Evolutionary conservation across 2,329 filamentous ascomycete genomes (phyloP).

Genomic region (Pseudogymnoascus sp.): DNA sequence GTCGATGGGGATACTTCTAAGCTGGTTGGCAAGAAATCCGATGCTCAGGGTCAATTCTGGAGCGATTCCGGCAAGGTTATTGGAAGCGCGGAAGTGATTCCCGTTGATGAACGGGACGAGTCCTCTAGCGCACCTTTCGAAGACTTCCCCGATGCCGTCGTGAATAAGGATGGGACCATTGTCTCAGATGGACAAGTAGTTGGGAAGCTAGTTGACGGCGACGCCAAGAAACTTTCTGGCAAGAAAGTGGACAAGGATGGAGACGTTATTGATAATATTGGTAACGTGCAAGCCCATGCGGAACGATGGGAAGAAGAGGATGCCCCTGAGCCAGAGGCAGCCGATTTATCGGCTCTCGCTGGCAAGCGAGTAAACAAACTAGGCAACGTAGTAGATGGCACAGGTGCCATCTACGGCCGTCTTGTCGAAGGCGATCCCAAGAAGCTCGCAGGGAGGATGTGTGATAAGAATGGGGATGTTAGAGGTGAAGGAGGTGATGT

Average conservation of each 20-base stretch:
- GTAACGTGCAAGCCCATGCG: conserved; percentile 58
- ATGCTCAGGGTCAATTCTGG: conserved; percentile 62
- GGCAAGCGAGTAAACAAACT: conserved; percentile 66
- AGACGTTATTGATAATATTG: conserved; percentile 58
- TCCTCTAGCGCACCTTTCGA: conserved; percentile 45
- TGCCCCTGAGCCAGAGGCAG: conserved; percentile 36
- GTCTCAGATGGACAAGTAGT: conserved; percentile 43
- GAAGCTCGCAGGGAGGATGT: conserved; percentile 58
- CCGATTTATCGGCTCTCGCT: conserved; percentile 53
- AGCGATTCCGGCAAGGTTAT: conserved; percentile 61
- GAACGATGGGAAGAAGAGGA: conserved; percentile 56
- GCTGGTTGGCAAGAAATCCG: conserved; percentile 54
- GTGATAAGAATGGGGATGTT: conserved; percentile 63
- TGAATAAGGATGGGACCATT: conserved; percentile 46
- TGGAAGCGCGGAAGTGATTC: conserved; percentile 57
- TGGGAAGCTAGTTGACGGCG: conserved; percentile 55
- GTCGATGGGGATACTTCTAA: conserved; percentile 55
- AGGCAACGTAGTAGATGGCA: conserved; percentile 50
- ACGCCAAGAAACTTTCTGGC: conserved; percentile 54
- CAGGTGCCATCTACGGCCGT: conserved; percentile 51
- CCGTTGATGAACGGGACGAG: conserved; percentile 44
- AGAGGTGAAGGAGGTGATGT: conserved; percentile 65
- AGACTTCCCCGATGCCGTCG: conserved; percentile 46
- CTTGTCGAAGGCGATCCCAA: conserved; percentile 59
- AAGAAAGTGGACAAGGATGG: conserved; percentile 61